Evolutionary conservation across 352 stramenopile species (phyloP).

Genomic region (Globisporangium iwayamae): DNA sequence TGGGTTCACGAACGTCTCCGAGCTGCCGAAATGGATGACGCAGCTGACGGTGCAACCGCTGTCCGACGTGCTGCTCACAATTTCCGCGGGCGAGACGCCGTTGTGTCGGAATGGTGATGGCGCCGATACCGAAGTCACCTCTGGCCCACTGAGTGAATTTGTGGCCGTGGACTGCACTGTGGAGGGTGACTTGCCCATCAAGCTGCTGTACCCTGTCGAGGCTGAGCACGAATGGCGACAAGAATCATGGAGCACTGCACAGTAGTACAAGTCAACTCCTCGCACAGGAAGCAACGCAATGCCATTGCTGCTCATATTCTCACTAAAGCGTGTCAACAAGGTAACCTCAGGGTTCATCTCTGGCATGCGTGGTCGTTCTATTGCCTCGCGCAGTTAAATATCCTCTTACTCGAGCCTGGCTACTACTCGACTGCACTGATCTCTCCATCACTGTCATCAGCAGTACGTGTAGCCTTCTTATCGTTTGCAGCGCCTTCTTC

Average conservation of each 20-base stretch:
- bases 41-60: not conserved
- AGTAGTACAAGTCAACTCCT: not conserved
- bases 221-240: slow-evolving; percentile 2
- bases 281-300: no score
- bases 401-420: not conserved
- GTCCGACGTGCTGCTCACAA: not conserved
- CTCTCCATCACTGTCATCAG: not conserved
- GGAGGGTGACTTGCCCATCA: not conserved
- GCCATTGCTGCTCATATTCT: no score
- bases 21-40: not conserved
- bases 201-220: slow-evolving; percentile 6
- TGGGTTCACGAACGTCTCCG: slow-evolving; percentile 1
- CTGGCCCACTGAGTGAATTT: not conserved
- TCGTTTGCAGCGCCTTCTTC: slow-evolving; percentile 7
- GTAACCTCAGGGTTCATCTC: no score
- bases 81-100: slow-evolving; percentile 4
- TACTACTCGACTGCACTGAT: not conserved
- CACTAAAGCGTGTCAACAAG: no score
- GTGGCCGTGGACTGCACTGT: not conserved
- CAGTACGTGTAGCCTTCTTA: not conserved
- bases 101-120: not conserved
- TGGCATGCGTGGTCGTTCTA: not conserved
- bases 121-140: no score
- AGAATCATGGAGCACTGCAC: not conserved
- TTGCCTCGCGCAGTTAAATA: not conserved